Evolutionary conservation across 371 early-diverging fungal genomes (phyloP).

Genomic region (Syncephalastrum sp.): DNA sequence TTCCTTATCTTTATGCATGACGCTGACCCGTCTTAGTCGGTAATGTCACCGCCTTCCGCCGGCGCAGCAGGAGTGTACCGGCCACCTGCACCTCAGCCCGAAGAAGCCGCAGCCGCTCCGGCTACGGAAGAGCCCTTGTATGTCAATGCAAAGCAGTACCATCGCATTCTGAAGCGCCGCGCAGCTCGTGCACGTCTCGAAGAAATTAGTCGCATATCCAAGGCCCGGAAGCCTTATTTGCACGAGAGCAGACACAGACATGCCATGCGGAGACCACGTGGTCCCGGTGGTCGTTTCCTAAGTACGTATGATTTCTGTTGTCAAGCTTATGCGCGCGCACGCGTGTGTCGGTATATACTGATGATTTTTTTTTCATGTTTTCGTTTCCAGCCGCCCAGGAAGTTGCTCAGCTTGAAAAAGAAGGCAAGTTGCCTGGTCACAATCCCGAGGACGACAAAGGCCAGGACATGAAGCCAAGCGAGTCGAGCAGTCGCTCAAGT

Average conservation of each 20-base stretch:
- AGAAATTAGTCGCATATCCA: constrained; percentile 54
- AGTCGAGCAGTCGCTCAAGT: too few species aligned
- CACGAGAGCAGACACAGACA: constrained; percentile 97
- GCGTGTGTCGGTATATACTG: not conserved
- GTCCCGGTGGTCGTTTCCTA: constrained; percentile 85
- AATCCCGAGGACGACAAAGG: not conserved
- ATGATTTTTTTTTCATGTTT: not conserved
- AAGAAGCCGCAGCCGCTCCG: constrained; percentile 9
- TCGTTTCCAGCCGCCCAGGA: constrained; percentile 53
- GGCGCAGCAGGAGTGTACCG: not conserved
- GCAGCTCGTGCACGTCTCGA: constrained; percentile 71
- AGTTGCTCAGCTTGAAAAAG: constrained; percentile 57
- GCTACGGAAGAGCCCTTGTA: constrained; percentile 68
- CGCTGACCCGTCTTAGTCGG: constrained; percentile 1
- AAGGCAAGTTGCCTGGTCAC: constrained; percentile 27
- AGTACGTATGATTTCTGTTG: constrained; percentile 26
- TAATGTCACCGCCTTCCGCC: not conserved
- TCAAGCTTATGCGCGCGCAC: constrained; percentile 3
- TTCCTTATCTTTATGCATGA: constrained; percentile 1
- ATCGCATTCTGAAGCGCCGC: constrained; percentile 84
- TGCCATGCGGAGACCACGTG: constrained; percentile 93
- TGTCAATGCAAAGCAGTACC: constrained; percentile 94
- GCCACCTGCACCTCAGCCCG: constrained; percentile 8
- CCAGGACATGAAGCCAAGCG: too few species aligned
- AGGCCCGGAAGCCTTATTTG: constrained; percentile 75